A percentile compares a stretch with the other conserved stretches of the same genome.
phyloP scores from a whole-genome alignment of 2,329 filamentous ascomycete species.

The Fusarium sp. region DNA sequence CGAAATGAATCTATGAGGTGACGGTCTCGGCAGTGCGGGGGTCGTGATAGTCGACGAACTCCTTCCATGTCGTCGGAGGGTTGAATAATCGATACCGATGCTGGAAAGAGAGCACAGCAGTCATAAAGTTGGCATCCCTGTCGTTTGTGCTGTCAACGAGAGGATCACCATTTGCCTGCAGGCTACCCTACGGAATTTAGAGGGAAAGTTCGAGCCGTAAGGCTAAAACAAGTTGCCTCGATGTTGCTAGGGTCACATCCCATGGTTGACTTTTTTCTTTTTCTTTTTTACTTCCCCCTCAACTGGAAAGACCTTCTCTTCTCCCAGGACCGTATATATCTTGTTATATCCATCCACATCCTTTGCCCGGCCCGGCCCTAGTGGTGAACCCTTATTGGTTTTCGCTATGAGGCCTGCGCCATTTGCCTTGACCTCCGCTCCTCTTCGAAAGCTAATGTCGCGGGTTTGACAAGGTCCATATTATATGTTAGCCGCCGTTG shows the following conservation, averaged over 20 bases:
- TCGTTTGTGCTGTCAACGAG: not conserved
- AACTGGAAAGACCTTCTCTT: conserved; percentile 27
- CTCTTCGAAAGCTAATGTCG: conserved; percentile 20
- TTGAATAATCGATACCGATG: conserved; percentile 1
- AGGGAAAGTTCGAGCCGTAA: conserved; percentile 19
- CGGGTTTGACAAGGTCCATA: conserved; percentile 17
- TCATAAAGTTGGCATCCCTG: not conserved
- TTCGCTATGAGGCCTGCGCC: conserved; percentile 8
- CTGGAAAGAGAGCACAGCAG: not conserved
- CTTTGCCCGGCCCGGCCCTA: conserved; percentile 47
- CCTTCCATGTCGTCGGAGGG: not conserved
- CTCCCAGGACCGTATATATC: conserved; percentile 14
- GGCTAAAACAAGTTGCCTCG: conserved; percentile 41
- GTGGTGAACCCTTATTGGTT: conserved; percentile 34
- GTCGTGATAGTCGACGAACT: conserved; percentile 16
- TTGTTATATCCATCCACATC: conserved; percentile 34
- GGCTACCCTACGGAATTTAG: not conserved
- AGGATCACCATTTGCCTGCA: not conserved
- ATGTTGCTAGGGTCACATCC: conserved; percentile 33
- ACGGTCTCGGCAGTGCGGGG: conserved; percentile 35
- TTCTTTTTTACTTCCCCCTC: conserved; percentile 25
- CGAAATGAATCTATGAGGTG: conserved; percentile 12
- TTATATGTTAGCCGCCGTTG: conserved; percentile 41
- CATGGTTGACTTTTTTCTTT: conserved; percentile 21
- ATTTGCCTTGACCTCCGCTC: conserved; percentile 28